Percentiles rank a stretch among this genome's conserved stretches.
Evolutionary conservation across 2,329 filamentous ascomycete species (phyloP).

Genomic region (Aureobasidium namibiae): DNA sequence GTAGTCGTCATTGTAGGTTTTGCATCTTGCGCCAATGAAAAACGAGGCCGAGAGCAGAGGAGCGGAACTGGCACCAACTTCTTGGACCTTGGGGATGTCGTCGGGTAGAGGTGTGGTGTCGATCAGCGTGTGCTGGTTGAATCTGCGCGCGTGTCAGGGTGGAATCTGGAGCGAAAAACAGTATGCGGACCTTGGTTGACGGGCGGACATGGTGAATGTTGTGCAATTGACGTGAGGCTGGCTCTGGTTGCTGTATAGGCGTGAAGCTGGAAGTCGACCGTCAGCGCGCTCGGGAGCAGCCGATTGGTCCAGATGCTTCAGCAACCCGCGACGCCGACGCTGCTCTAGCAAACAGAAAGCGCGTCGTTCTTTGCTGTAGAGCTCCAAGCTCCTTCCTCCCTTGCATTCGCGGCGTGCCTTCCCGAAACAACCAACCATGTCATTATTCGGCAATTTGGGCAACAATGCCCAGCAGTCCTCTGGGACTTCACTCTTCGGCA

Average conservation of each 20-base stretch:
- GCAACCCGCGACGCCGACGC: not conserved
- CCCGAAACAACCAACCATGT: conserved; percentile 5
- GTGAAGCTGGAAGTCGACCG: conserved; percentile 11
- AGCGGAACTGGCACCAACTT: conserved; percentile 87
- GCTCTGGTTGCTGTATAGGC: not conserved
- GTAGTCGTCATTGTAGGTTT: conserved; percentile 94
- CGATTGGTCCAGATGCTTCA: conserved; percentile 1
- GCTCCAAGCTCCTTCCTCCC: conserved; percentile 4
- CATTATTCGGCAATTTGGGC: conserved; percentile 9
- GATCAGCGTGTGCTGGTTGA: conserved; percentile 87
- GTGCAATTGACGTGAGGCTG: conserved; percentile 10
- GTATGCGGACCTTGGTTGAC: conserved; percentile 48
- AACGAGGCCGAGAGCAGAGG: conserved; percentile 86
- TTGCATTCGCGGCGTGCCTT: not conserved
- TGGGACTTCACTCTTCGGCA: not conserved
- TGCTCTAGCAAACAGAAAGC: conserved; percentile 3
- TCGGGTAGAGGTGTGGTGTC: conserved; percentile 94
- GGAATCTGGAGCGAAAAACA: conserved; percentile 5
- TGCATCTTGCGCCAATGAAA: conserved; percentile 96
- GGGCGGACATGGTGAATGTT: conserved; percentile 48
- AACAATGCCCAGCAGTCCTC: not conserved
- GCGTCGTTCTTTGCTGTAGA: conserved; percentile 3
- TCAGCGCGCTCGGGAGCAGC: conserved; percentile 9
- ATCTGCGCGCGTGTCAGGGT: conserved; percentile 49
- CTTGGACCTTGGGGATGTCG: conserved; percentile 83